Base-by-base conservation (phyloP, 1,284 basidiomycete genomes). In the Tilletiaria anomala region DNA sequence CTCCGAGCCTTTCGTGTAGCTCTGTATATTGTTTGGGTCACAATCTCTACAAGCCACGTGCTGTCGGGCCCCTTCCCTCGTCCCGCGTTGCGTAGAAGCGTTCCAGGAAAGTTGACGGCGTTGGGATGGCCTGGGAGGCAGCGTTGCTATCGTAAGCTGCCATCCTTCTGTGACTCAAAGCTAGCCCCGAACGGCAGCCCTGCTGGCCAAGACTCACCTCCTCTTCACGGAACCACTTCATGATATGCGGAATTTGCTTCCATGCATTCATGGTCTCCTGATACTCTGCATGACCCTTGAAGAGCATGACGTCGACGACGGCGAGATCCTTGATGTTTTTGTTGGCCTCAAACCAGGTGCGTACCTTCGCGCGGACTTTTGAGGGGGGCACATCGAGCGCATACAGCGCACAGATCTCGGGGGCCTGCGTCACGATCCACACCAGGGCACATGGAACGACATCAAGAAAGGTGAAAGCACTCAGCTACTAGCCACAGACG, bases 191-290 rank as follows among this genome's bases (percentile, higher is more conserved):
- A 6, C 15, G 24, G 17, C 31, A 20, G 3, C n/a, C 23, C 16
- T 12, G 11, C 16, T 3, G 4, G 6, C 5, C 17, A 32, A 2
- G 2, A 1, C 68, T 45, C 44, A 70, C 70, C 61, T 71, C 70
- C 48, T 70, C 70, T 40, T 67, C 57, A 8, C 62, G 54, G 42
- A 71, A 71, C 67, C 62, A 68, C 44, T 65, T 61, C 65, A 70
- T 65, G 33, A 67, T 38, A 48, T 67, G 67, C 15, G 61, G 70
- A 53, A 71, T 68, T 72, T 84, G 82, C 68, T 89, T 89, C 88
- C 88, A 94, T 55, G 76, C 76, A 67, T 94, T 94, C 74, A 93
- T 76, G 36, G 82, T 82, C 74, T 70, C 93, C 73, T 97, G 93
- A 66, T 79, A 88, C 59, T 94, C 88, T 70, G 80, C 80, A 51